Evolutionary conservation across 305 asterid genomes (phyloP).

Genomic region (Lippia alba): DNA sequence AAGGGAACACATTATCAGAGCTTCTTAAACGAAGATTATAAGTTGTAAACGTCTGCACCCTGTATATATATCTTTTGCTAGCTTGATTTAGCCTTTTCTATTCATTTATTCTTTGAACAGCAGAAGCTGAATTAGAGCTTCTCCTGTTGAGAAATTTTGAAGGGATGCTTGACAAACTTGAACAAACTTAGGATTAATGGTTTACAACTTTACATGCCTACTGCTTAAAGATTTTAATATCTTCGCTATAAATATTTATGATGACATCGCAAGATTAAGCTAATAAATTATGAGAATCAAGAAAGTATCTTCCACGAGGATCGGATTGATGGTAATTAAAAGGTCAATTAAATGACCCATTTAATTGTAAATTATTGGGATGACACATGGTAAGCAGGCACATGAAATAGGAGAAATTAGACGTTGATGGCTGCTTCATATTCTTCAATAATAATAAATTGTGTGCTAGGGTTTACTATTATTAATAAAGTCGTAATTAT

Average conservation of each 20-base stretch:
- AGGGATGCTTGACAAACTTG: background rate
- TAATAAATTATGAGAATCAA: too few species aligned
- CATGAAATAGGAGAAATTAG: background rate
- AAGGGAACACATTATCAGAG: conserved; percentile 72
- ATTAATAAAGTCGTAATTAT: background rate
- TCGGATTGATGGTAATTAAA: background rate
- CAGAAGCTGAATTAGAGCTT: conserved; percentile 44
- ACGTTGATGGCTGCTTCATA: background rate
- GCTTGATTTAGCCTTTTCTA: conserved; percentile 42
- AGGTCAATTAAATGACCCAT: too few species aligned
- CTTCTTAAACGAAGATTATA: conserved; percentile 65
- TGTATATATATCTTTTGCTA: conserved; percentile 46
- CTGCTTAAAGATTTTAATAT: conserved; percentile 3
- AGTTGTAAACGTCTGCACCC: conserved; percentile 46
- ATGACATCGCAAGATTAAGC: too few species aligned
- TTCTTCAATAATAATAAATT: too few species aligned
- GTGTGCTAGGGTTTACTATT: background rate
- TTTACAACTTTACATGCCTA: background rate
- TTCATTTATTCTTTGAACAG: conserved; percentile 58
- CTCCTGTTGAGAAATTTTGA: conserved; percentile 52
- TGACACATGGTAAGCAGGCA: background rate
- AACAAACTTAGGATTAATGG: background rate
- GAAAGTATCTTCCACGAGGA: background rate
- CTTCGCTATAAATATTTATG: too few species aligned
- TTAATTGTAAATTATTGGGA: too few species aligned